Conservation (phyloP, 495 filamentous ascomycete species). For the Clohesyomyces aquaticus region DNA sequence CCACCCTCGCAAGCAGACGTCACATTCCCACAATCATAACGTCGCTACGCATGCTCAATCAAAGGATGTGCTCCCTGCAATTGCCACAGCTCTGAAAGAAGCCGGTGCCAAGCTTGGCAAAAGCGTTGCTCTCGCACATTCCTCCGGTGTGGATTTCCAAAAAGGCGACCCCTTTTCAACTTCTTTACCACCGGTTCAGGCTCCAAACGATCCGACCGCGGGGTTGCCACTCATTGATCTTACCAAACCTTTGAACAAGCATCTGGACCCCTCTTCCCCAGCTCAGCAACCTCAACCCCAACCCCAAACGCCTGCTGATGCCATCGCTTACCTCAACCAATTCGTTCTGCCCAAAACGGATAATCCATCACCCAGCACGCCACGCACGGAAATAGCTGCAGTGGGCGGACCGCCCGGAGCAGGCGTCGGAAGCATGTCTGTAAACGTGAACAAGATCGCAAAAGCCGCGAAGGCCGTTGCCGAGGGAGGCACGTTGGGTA, state of each 20-base stretch:
- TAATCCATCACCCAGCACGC: slow-evolving; percentile 12
- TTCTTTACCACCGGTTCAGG: slow-evolving; percentile 17
- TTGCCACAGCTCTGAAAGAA: slow-evolving; percentile 36
- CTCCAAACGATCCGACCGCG: not conserved
- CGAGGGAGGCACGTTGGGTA: slow-evolving; percentile 19
- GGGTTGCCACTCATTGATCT: not conserved
- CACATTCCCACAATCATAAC: slow-evolving; percentile 9
- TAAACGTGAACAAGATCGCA: slow-evolving; percentile 31
- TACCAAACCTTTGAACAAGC: slow-evolving; percentile 12
- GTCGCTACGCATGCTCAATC: slow-evolving; percentile 11
- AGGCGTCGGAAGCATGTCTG: slow-evolving; percentile 18
- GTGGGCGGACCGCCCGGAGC: slow-evolving; percentile 33
- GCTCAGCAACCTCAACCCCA: slow-evolving; percentile 48
- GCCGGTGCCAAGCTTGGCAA: slow-evolving; percentile 36
- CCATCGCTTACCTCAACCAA: slow-evolving; percentile 68
- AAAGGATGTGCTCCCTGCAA: slow-evolving; percentile 33
- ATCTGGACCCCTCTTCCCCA: slow-evolving; percentile 5
- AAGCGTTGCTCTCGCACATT: slow-evolving; percentile 12
- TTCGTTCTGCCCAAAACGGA: slow-evolving; percentile 58
- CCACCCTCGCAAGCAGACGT: slow-evolving; percentile 18
- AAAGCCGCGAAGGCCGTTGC: slow-evolving; percentile 36
- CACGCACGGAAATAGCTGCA: slow-evolving; percentile 26
- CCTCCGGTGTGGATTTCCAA: no score
- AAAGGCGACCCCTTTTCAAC: no score
- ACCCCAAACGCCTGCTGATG: slow-evolving; percentile 47